A percentile compares a stretch with the other conserved stretches of the same genome.
Evolutionary conservation across 1,139 yeast genomes (phyloP).

Genomic region (Nakaseomyces uthaithaninus): DNA sequence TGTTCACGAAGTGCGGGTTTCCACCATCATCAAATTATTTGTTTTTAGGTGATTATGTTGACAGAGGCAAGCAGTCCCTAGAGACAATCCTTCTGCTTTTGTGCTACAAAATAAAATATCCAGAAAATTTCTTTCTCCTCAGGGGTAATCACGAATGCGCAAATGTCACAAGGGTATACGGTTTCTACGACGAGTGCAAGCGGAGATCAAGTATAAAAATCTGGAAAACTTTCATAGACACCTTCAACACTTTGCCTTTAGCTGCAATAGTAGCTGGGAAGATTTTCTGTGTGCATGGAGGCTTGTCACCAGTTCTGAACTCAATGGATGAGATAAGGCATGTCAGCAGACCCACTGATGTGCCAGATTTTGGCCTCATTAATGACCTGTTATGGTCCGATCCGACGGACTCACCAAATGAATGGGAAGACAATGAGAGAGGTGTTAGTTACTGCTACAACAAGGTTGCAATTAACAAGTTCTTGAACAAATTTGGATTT

Average conservation of each 20-base stretch:
- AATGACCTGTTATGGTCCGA: conserved; percentile 97
- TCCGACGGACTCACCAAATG: conserved; percentile 93
- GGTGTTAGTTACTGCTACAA: conserved; percentile 98
- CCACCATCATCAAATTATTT: conserved; percentile 96
- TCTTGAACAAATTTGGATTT: conserved; percentile 91
- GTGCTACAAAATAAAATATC: conserved; percentile 94
- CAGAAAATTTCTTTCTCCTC: conserved; percentile 87
- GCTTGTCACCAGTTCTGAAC: conserved; percentile 89
- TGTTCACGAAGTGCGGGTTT: conserved; percentile 95
- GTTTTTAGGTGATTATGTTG: conserved; percentile 92
- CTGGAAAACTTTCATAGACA: conserved; percentile 98
- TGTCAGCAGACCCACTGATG: conserved; percentile 97
- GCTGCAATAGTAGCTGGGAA: conserved; percentile 96
- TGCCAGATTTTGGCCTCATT: conserved; percentile 90
- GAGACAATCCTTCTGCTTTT: conserved; percentile 87
- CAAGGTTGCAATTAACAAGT: conserved; percentile 91
- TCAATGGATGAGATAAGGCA: conserved; percentile 97
- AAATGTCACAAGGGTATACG: conserved; percentile 89
- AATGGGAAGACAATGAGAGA: conserved; percentile 97
- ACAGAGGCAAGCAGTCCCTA: conserved; percentile 92
- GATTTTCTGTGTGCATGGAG: conserved; percentile 97
- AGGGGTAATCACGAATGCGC: conserved; percentile 98
- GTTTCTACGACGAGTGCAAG: conserved; percentile 93
- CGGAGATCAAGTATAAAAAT: conserved; percentile 93
- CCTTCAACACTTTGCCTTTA: conserved; percentile 93